Base-by-base conservation (phyloP, 106 monocot species). In the Xerophyta viscosa region DNA sequence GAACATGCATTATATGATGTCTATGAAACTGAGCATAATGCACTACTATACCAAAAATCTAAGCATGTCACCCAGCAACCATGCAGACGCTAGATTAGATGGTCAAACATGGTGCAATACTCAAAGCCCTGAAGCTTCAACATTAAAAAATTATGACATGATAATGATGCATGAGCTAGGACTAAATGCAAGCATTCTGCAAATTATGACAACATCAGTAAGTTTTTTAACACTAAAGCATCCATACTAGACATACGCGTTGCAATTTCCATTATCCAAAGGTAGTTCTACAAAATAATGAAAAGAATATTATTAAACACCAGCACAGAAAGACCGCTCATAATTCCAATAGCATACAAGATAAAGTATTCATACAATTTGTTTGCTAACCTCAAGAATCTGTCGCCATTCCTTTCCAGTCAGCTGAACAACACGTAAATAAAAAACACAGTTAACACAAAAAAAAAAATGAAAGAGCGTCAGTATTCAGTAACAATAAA, bases 351-450 rank as follows among this genome's bases (percentile, higher is more conserved):
- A n/a, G n/a, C n/a, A n/a, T n/a, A n/a, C n/a, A n/a, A n/a, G n/a
- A n/a, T n/a, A n/a, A n/a, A n/a, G n/a, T n/a, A n/a, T n/a, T n/a
- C n/a, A n/a, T 39, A 6, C 15, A 12, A 15, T 39, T 39, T 36
- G 44, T 37, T 52, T 24, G 66, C 88, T 67, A 54, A 93, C 92
- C 87, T 87, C 87, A 36, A 93, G 80, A 60, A 73, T 69, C 56
- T 83, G 77, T 18, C 62, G 53, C 92, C 92, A 93, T 52, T 80
- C 74, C 42, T 87, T 77, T 31, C 83, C 80, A 20, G 71, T 77
- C 43, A 93, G 62, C 92, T 93, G 77, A 27, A 77, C 15, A 56
- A 13, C 1, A 50, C 21, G 56, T 27, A 42, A 31, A 17, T 18
- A 31, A 67, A 64, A 20, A 18, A 58, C 17, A 71, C 13, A 3